Evolutionary conservation across 108 stramenopile genomes (phyloP), one percentile per base, ranked within the genome.

Genomic region (Licmophora abbreviata): DNA sequence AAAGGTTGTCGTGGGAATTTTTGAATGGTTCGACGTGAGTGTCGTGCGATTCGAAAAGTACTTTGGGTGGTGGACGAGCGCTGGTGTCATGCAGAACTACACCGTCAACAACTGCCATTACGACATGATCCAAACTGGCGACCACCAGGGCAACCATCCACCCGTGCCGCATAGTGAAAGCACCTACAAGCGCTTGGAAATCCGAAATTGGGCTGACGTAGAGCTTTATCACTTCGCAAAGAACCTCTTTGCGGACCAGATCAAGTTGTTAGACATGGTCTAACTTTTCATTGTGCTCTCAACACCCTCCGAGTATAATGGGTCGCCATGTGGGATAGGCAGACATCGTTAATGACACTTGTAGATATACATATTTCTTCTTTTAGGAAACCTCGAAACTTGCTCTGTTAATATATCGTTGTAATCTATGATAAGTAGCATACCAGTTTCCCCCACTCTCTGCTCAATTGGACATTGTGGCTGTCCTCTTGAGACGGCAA

Each of bases 1-100:
- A 2, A 71, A 71, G 59, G 66, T 71, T 29, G 44, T 71, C 21
- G 58, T 71, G 0, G 64, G 64, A 20, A 12, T 71, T 10, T 66
- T 56, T 28, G 69, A 71, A 8, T 40, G 44, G 22, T 58, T 60
- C 21, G 42, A 64, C 54, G 63, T 54, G 0, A 59, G 63, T 11
- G 31, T 66, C 5, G 35, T 24, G 5, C 64, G 71, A 11, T 59
- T 73, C 20, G 71, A 73, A 47, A 43, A 33, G 4, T 73, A 67
- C 47, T 68, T 73, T 29, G 66, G 66, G 5, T 73, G 71, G 71
- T 36, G 51, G 48, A 34, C 48, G 1, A 38, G 29, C 23, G 29
- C 28, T 29, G 33, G 38, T 23, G 43, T 27, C 37, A 27, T 28
- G 0, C 30, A 48, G 2, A 61, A 64, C 25, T 51, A 50, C 30